Evolutionary conservation across 257 asterid genomes (phyloP).

Genomic region (Catharanthus roseus): DNA sequence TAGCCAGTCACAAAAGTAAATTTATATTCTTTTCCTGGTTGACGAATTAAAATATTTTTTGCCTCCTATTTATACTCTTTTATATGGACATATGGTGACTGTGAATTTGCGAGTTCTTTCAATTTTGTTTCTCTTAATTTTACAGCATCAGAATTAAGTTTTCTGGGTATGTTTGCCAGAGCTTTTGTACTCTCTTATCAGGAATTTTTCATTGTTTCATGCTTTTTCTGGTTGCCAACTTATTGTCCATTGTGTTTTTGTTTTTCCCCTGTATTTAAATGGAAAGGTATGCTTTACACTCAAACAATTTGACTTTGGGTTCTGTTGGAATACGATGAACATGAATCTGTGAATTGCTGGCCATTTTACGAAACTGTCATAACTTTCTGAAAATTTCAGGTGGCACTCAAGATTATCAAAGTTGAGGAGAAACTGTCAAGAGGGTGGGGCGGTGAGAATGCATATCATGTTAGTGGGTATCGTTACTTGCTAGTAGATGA

Average conservation of each 20-base stretch:
- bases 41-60: neutral
- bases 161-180: neutral
- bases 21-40: neutral
- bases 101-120: neutral
- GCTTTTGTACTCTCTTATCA: neutral
- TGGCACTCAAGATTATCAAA: conserved; percentile 52
- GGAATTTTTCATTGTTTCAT: neutral
- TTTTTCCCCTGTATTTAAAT: neutral
- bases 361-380: conserved; percentile 1
- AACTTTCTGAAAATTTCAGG: conserved; percentile 43
- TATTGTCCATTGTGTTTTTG: neutral
- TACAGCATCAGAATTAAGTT: neutral
- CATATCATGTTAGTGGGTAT: conserved; percentile 93
- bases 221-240: too few species aligned
- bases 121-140: neutral
- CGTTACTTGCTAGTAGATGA: conserved; percentile 89
- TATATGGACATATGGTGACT: neutral
- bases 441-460: conserved; percentile 99
- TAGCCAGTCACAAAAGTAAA: neutral
- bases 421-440: conserved; percentile 94
- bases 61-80: neutral
- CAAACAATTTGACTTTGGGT: neutral
- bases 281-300: neutral
- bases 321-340: neutral
- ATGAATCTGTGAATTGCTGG: neutral